These are phyloP conservation scores for Alternaria ventricosa DNA, from an alignment of 2,329 filamentous ascomycete genomes.

Conservation along the genomic window DNA sequence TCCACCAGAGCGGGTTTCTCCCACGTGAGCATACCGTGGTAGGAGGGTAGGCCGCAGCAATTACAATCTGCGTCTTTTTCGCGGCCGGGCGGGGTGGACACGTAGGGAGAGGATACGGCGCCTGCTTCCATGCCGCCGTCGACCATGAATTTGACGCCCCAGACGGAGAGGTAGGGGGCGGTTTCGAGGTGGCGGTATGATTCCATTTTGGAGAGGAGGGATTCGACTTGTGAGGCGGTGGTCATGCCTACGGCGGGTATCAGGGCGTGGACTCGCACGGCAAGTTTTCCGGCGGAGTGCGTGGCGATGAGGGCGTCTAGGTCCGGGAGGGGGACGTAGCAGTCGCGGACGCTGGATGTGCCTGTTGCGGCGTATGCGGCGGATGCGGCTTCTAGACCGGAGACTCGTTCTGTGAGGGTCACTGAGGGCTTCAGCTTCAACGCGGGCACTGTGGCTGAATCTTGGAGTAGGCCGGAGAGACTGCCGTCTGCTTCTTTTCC, in stretches of 20 bases:
- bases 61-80: neutral
- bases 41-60: neutral
- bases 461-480: neutral
- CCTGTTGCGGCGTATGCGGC: neutral
- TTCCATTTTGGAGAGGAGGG: neutral
- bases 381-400: neutral
- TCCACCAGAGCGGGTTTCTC: neutral
- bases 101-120: no score
- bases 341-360: neutral
- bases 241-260: neutral
- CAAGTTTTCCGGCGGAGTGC: fast-evolving
- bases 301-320: neutral
- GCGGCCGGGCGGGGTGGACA: no score
- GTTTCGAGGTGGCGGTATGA: neutral
- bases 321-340: neutral
- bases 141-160: neutral
- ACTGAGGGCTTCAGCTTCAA: neutral
- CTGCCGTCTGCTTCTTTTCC: neutral
- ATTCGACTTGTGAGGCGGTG: no score
- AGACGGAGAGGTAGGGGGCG: neutral
- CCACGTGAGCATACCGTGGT: neutral
- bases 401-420: neutral
- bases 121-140: neutral
- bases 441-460: neutral
- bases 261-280: neutral